phyloP scores from a whole-genome alignment of 169 alveolate species.

The Plasmodium blacklocki region DNA sequence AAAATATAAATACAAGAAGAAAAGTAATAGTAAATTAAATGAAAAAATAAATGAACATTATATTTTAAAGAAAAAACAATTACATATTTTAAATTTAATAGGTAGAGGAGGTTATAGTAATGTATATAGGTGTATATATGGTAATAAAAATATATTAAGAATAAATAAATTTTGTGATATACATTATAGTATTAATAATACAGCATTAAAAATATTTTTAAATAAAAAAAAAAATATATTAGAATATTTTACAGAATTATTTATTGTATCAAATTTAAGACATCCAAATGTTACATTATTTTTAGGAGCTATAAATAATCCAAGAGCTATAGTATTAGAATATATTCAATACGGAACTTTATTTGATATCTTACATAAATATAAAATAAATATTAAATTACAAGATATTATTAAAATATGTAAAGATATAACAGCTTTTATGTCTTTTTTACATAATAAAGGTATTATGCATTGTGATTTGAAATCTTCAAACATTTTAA shows the following conservation, averaged over 20 bases:
- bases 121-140: constrained; percentile 81
- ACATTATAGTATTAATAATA: constrained; percentile 30
- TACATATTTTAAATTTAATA: constrained; percentile 59
- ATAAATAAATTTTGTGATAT: constrained; percentile 12
- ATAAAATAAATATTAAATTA: constrained; percentile 76
- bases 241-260: constrained; percentile 86
- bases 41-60: constrained; percentile 5
- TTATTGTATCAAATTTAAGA: constrained; percentile 84
- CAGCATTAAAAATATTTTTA: constrained; percentile 56
- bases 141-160: constrained; percentile 22
- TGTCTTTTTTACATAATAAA: constrained; percentile 86
- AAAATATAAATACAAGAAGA: constrained; percentile 73
- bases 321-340: constrained; percentile 82
- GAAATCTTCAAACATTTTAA: constrained; percentile 87
- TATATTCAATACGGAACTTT: constrained; percentile 85
- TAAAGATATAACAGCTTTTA: constrained; percentile 86
- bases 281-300: constrained; percentile 89
- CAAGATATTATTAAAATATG: constrained; percentile 82
- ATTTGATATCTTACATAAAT: constrained; percentile 81
- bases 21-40: constrained; percentile 20
- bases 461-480: constrained; percentile 89
- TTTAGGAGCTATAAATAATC: constrained; percentile 85
- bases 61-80: constrained; percentile 20
- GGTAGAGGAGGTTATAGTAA: constrained; percentile 92
- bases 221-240: constrained; percentile 37